Evolutionary conservation across 106 monocot species (phyloP), one percentile per base, ranked within the genome.

Genomic region (Dioscorea alata): DNA sequence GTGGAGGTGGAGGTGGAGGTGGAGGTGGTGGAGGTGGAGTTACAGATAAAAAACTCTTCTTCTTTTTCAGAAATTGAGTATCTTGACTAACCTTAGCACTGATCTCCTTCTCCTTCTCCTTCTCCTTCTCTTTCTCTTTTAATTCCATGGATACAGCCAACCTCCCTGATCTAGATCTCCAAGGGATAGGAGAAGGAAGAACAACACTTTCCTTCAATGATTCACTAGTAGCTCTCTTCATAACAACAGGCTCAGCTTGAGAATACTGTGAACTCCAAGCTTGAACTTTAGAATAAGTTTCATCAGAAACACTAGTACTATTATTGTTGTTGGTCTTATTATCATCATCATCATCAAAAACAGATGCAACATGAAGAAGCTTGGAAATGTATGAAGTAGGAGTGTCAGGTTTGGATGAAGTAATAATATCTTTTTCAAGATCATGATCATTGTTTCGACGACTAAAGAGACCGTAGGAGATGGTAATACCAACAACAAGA

Each of bases 401-500:
- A n/a, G 19, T 58, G 59, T 33, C 69, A 13, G 54, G 23, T 19
- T 67, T 70, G 24, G 17, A 49, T 4, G 60, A 50, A 23, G 42
- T 53, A 5, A 10, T 8, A 5, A 42, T 8, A 51, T 76, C 76
- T 63, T 83, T 84, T 50, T 73, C 80, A 14, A 48, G 48, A 4
- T 69, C 75, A 0, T 28, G 33, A 54, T 80, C 86, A 49, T 71
- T 33, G 81, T 84, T 90, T 22, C 78, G 70, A 23, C 73, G 74
- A 82, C 90, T 83, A 82, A 89, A 94, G 21, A 94, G 82, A 20
- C 93, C 93, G 71, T 90, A 94, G 33, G 93, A 90, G 25, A 94
- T 73, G 34, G 89, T 84, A 71, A 94, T 82, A 49, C 93, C 93
- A 60, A 94, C 86, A 42, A 94, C 33, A 66, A 94, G 79, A 48